Evolutionary conservation across 2,329 filamentous ascomycete species (phyloP).

Genomic region (Venturia asperata): DNA sequence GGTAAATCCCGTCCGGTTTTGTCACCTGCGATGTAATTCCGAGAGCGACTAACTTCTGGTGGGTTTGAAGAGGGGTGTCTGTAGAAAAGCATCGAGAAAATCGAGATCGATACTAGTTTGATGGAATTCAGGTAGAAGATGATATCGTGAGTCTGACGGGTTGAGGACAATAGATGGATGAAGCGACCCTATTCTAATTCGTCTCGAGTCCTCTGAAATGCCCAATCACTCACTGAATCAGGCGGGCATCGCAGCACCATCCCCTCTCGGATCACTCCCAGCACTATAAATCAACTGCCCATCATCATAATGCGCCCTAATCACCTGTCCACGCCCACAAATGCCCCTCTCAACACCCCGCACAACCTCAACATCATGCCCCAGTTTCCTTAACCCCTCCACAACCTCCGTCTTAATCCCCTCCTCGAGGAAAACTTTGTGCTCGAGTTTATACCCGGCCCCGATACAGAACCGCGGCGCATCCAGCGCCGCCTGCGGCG

Average conservation of each 20-base stretch:
- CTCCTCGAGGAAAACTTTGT: constrained; percentile 72
- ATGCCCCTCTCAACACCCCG: constrained; percentile 56
- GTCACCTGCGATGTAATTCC: no score
- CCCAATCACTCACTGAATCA: background rate
- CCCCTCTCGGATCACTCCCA: constrained; percentile 80
- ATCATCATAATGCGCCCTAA: constrained; percentile 71
- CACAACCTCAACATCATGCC: constrained; percentile 66
- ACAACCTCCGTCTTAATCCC: constrained; percentile 65
- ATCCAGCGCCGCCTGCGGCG: constrained; percentile 83
- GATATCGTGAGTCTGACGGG: no score
- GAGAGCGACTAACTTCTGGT: no score
- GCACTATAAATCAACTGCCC: constrained; percentile 71
- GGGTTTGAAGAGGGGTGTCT: no score
- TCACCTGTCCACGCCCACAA: constrained; percentile 85
- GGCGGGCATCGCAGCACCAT: constrained; percentile 61
- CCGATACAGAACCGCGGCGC: constrained; percentile 86
- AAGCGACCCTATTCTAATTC: background rate
- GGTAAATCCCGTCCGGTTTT: no score
- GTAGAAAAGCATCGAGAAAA: no score
- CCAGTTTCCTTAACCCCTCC: constrained; percentile 58
- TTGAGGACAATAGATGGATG: background rate
- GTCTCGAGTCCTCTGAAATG: background rate
- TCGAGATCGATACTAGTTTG: no score
- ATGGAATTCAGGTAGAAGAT: no score
- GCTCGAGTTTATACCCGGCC: constrained; percentile 57